Evolutionary conservation across 108 stramenopile genomes (phyloP).

Genomic region (Schizochytrium sp.): DNA sequence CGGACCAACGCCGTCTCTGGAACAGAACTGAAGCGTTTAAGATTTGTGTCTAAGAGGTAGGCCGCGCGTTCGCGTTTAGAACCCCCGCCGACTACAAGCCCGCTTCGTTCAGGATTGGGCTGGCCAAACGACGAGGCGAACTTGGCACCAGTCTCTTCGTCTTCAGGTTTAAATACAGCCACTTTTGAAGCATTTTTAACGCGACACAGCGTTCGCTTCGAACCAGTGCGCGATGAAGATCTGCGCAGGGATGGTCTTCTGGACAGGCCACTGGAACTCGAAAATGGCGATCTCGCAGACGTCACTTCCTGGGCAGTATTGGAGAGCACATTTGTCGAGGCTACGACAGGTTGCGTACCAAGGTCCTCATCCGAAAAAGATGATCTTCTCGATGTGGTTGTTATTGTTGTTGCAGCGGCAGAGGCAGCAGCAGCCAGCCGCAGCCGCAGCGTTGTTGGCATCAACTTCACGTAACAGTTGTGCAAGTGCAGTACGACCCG

Average conservation of each 20-base stretch:
- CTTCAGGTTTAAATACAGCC: slow-evolving; percentile 55
- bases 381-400: no score
- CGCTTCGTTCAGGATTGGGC: slow-evolving; percentile 12
- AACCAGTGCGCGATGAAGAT: neutral
- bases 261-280: neutral
- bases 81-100: slow-evolving; percentile 16
- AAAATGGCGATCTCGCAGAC: neutral
- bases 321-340: no score
- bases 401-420: no score
- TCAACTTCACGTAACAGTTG: neutral
- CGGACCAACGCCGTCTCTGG: slow-evolving; percentile 44
- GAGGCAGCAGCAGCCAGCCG: no score
- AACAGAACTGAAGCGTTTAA: slow-evolving; percentile 22
- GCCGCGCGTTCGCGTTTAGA: slow-evolving; percentile 55
- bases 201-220: neutral
- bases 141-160: slow-evolving; percentile 58
- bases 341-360: no score
- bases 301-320: neutral
- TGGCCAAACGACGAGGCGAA: slow-evolving; percentile 11
- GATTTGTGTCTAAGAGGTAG: slow-evolving; percentile 47
- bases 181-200: neutral
- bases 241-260: neutral
- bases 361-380: no score
- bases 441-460: no score
- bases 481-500: neutral